Base-by-base conservation (phyloP, 345 rosid genomes). In the Eucalyptus dawsonii region DNA sequence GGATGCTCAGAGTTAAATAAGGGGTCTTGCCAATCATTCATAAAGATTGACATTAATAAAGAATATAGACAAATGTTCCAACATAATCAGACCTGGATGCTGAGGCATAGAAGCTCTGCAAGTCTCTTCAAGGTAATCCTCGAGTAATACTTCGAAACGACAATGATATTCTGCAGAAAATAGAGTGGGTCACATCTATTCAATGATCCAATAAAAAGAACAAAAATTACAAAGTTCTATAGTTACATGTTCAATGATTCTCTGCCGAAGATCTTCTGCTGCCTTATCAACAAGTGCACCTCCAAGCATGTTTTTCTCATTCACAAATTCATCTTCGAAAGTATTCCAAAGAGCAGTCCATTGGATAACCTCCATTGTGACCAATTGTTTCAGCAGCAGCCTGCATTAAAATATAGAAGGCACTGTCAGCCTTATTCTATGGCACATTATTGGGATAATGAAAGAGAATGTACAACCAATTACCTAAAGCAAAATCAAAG, bases 361-460 rank as follows among this genome's bases (percentile, higher is more conserved):
- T 85, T 94, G 98, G 89, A 98, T 94, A 90, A 98, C 99, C 95
- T 98, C 99, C 99, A 97, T 96, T 54, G 99, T 97, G 87, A 98
- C 98, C 91, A 98, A 91, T 90, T 97, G 98, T 90, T 97, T 97
- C 91, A 97, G 92, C 67, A 97, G 94, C 94, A 95, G 88, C 94
- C 99, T 96, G 90, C 25, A 54, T 86, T 67, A 87, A 88, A 50
- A 67, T 76, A 90, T 86, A 6, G 6, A 51, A 86, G 67, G 62
- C 56, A 50, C 67, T 1, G 62, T 86, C 54, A 49, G 16, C 21
- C 10, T 12, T 34, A 29, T 11, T 14, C 60, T 31, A 53, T 86
- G 56, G 42, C 56, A 51, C 56, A 50, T 86, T 86, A 56, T 56
- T 17, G 53, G 24, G 27, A n/a, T 51, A 51, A 11, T 21, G 67